Evolutionary conservation across 164 flowering plant species (phyloP).

Genomic region (Kalanchoe fedtschenkoi): DNA sequence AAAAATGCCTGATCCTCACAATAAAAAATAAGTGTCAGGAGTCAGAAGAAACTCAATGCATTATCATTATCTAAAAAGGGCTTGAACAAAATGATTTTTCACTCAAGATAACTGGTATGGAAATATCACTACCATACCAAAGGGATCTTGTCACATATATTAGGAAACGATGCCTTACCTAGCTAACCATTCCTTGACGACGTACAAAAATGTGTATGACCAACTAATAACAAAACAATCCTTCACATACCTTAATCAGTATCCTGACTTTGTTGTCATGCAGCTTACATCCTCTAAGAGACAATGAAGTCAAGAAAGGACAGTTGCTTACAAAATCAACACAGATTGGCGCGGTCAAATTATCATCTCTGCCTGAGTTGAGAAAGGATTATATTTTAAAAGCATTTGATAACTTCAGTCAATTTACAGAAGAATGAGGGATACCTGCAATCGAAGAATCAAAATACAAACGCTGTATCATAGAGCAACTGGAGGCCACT

Average conservation of each 20-base stretch:
- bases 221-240: neutral
- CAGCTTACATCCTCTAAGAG: slow-evolving; percentile 81
- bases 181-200: neutral
- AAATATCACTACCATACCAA: neutral
- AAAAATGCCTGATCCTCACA: neutral
- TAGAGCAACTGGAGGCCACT: slow-evolving; percentile 55
- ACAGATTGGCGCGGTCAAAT: slow-evolving; percentile 67
- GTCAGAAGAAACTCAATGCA: neutral
- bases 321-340: slow-evolving; percentile 60
- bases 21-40: neutral
- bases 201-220: neutral
- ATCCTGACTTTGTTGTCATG: slow-evolving; percentile 57
- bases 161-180: neutral
- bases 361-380: slow-evolving; percentile 79
- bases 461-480: slow-evolving; percentile 64
- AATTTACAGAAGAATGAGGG: neutral
- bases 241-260: slow-evolving; percentile 57
- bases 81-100: neutral
- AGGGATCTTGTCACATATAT: neutral
- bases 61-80: neutral
- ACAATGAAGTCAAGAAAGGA: slow-evolving; percentile 59
- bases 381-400: slow-evolving; percentile 3
- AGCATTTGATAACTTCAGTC: neutral
- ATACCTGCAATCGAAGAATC: slow-evolving; percentile 75
- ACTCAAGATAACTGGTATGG: neutral